These are phyloP conservation scores for Xylaria sp. DNA, from an alignment of 2,329 filamentous ascomycete genomes.

Conservation along the genomic window DNA sequence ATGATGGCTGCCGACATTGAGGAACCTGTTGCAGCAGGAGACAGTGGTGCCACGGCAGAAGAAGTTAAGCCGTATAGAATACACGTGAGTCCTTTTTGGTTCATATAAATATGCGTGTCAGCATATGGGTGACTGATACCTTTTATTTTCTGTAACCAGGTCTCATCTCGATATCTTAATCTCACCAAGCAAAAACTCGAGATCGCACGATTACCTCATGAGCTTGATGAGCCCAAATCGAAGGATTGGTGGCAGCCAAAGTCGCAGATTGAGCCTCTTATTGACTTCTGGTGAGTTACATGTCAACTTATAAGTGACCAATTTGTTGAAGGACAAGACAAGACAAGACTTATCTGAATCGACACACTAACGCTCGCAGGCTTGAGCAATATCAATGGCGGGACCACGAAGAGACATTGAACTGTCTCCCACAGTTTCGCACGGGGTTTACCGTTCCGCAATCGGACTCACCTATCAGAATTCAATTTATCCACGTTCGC, in stretches of 20 bases:
- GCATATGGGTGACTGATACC: conserved; percentile 45
- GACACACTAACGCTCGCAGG: conserved; percentile 54
- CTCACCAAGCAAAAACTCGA: conserved; percentile 75
- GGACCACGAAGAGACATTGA: conserved; percentile 66
- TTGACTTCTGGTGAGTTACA: conserved; percentile 69
- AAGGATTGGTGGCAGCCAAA: conserved; percentile 69
- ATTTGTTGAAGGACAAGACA: background rate
- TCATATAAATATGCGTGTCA: background rate
- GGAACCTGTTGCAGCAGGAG: conserved; percentile 42
- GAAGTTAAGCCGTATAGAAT: conserved; percentile 66
- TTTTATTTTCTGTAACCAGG: conserved; percentile 53
- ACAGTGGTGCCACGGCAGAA: conserved; percentile 48
- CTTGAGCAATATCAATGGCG: conserved; percentile 74
- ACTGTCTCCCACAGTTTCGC: conserved; percentile 72
- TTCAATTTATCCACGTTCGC: conserved; percentile 72
- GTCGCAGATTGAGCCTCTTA: conserved; percentile 68
- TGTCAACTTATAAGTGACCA: conserved; percentile 3
- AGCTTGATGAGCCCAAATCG: conserved; percentile 59
- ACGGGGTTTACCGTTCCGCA: conserved; percentile 60
- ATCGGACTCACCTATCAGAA: conserved; percentile 57
- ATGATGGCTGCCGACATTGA: conserved; percentile 44
- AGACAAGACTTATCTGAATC: background rate
- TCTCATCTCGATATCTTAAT: conserved; percentile 73
- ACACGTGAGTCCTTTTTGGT: conserved; percentile 58
- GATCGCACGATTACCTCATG: conserved; percentile 71